These are phyloP conservation scores for Blastobotrys aristatus DNA, from an alignment of 1,139 yeast genomes.

Conservation along the genomic window DNA sequence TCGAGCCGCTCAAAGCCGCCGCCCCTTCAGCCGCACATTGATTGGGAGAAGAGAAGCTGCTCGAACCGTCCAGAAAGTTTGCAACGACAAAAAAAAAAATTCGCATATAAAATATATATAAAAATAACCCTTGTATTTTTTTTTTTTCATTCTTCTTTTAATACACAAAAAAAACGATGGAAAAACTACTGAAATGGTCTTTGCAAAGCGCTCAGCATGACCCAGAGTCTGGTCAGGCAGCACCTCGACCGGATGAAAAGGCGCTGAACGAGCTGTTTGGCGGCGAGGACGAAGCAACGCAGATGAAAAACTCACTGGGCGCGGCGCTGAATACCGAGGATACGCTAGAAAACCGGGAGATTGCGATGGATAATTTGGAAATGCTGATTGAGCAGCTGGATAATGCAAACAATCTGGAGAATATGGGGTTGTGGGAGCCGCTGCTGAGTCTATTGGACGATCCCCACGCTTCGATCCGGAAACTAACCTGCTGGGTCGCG, in stretches of 20 bases:
- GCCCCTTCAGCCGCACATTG: not conserved
- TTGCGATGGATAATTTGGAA: constrained; percentile 87
- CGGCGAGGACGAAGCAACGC: constrained; percentile 56
- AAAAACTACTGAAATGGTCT: constrained; percentile 87
- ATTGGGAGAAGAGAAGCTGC: not conserved
- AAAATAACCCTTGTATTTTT: too few species aligned
- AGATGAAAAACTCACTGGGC: constrained; percentile 64
- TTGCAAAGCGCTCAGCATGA: constrained; percentile 41
- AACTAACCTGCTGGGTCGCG: constrained; percentile 64
- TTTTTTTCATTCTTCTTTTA: too few species aligned
- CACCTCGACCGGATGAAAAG: constrained; percentile 52
- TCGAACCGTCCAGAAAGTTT: not conserved
- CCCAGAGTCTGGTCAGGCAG: constrained; percentile 24
- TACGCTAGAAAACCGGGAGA: constrained; percentile 52
- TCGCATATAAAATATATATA: not conserved
- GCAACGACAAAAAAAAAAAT: not conserved
- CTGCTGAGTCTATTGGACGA: constrained; percentile 49
- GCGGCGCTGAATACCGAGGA: constrained; percentile 63
- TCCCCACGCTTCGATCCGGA: constrained; percentile 44
- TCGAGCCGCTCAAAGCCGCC: not conserved
- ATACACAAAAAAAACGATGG: constrained; percentile 48
- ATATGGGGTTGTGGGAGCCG: constrained; percentile 73
- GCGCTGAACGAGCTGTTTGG: constrained; percentile 60
- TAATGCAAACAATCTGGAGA: constrained; percentile 89
- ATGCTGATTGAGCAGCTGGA: constrained; percentile 92